Evolutionary conservation across 257 asterid genomes (phyloP).

Genomic region (Phtheirospermum japonicum): DNA sequence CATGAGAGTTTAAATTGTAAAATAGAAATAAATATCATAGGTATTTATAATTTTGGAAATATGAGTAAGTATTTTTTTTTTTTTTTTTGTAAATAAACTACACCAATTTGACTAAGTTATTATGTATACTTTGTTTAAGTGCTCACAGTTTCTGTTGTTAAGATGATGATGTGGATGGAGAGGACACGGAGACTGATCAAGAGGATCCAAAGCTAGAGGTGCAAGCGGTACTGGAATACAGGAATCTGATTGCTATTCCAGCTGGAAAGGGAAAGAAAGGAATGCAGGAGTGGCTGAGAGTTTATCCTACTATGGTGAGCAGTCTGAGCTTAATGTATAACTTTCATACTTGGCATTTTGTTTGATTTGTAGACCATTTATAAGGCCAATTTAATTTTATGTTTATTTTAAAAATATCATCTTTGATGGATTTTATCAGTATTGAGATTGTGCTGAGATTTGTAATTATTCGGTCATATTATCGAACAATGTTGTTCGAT

Average conservation of each 20-base stretch:
- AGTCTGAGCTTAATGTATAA: constrained; percentile 85
- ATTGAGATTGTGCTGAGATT: constrained; percentile 6
- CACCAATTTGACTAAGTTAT: constrained; percentile 32
- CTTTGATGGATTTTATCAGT: too few relatives aligned
- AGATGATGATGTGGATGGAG: constrained; percentile 43
- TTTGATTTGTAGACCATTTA: too few relatives aligned
- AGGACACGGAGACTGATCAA: constrained; percentile 31
- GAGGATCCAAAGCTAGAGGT: constrained; percentile 39
- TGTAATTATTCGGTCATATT: constrained; percentile 2
- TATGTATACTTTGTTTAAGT: background rate
- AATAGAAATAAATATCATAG: too few relatives aligned
- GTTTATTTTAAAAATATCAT: too few relatives aligned
- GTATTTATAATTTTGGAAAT: too few relatives aligned
- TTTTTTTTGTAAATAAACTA: too few relatives aligned
- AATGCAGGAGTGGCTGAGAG: constrained; percentile 53
- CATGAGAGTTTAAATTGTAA: too few relatives aligned
- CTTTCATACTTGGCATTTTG: too few relatives aligned
- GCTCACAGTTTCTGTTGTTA: constrained; percentile 23
- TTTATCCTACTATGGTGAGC: constrained; percentile 51
- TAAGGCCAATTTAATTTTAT: too few relatives aligned
- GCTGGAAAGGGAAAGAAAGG: constrained; percentile 80
- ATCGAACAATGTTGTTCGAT: constrained; percentile 1
- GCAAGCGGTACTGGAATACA: constrained; percentile 51
- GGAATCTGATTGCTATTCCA: constrained; percentile 67
- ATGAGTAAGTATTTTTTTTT: too few relatives aligned